Evolutionary conservation across 305 asterid species (phyloP).

Genomic region (Fraxinus greggii): DNA sequence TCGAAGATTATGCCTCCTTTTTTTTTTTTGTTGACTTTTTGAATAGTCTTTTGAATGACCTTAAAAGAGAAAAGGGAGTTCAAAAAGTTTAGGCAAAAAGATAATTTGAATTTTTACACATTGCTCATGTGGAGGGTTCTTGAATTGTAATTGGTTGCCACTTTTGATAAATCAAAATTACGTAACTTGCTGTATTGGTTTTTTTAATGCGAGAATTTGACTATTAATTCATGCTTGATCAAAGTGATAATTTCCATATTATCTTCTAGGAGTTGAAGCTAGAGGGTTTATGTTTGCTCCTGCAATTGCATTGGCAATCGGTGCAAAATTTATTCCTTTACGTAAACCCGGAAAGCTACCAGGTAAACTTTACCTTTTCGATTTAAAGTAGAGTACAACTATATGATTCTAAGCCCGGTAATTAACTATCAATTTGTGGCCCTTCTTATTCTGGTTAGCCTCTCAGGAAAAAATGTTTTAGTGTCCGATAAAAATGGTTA

Average conservation of each 20-base stretch:
- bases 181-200: not conserved
- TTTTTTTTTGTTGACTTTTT: not conserved
- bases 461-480: not conserved
- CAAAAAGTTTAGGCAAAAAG: conserved; percentile 25
- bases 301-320: conserved; percentile 75
- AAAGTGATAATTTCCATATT: conserved; percentile 2
- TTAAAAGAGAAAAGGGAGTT: conserved; percentile 19
- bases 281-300: conserved; percentile 86
- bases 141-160: conserved; percentile 1
- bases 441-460: not conserved
- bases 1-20: conserved; percentile 12
- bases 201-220: conserved; percentile 11
- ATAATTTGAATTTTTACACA: not conserved
- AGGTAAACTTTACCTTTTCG: conserved; percentile 38
- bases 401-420: not conserved
- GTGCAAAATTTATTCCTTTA: conserved; percentile 80
- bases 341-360: conserved; percentile 82
- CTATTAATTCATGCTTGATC: conserved; percentile 17
- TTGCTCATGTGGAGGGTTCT: not conserved
- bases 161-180: conserved; percentile 1
- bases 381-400: not conserved
- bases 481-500: not conserved
- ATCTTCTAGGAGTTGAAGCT: conserved; percentile 75
- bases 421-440: not conserved
- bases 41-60: conserved; percentile 11